These are phyloP conservation scores for Chlamydomonas applanata DNA, from an alignment of 139 green algal genomes.

Conservation along the genomic window DNA sequence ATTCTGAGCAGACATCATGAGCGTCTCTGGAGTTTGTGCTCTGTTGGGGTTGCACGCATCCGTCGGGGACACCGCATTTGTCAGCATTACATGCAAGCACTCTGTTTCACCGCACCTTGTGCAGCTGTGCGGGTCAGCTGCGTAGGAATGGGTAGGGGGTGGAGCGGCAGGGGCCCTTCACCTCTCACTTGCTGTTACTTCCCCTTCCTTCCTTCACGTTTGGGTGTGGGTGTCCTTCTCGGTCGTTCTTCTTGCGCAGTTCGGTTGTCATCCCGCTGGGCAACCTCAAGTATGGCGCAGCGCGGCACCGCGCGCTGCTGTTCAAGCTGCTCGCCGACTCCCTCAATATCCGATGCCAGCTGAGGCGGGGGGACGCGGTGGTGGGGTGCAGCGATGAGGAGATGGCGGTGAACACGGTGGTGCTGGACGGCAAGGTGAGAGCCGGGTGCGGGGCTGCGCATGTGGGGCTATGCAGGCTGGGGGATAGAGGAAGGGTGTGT, in stretches of 20 bases:
- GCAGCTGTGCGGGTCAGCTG: neutral
- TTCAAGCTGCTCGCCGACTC: constrained; percentile 82
- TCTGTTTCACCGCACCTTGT: neutral
- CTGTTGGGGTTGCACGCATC: no score
- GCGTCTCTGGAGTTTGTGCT: neutral
- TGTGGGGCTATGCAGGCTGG: no score
- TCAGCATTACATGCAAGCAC: no score
- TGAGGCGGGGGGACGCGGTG: constrained; percentile 49
- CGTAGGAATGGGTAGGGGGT: neutral
- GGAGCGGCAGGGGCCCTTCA: neutral
- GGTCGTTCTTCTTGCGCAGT: neutral
- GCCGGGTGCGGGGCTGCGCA: no score
- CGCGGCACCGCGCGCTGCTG: constrained; percentile 76
- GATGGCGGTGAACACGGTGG: constrained; percentile 35
- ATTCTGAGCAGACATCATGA: neutral
- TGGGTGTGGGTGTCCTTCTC: neutral
- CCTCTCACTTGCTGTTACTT: neutral
- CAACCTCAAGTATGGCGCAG: constrained; percentile 50
- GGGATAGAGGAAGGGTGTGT: no score
- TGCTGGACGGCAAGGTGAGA: constrained; percentile 25
- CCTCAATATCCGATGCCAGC: constrained; percentile 53
- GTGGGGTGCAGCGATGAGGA: constrained; percentile 25
- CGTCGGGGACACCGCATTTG: no score
- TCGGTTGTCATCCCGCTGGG: constrained; percentile 62
- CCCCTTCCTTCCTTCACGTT: neutral